A percentile compares a stretch with the other conserved stretches of the same genome.
phyloP scores from a whole-genome alignment of 129 eudicot genomes.

The Calendula officinalis region DNA sequence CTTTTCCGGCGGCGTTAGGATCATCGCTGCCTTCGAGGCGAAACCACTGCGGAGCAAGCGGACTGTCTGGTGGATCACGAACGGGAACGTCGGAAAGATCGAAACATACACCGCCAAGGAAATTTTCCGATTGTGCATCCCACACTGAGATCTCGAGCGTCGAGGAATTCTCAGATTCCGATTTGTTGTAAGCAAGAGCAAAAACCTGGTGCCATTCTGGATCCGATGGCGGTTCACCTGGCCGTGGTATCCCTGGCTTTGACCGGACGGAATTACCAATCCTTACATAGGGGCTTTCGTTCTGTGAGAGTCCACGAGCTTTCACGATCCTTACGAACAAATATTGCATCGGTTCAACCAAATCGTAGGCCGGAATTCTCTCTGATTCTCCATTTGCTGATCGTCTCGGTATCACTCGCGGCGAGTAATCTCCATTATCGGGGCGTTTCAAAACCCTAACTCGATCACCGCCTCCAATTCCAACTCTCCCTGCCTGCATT shows the following conservation, averaged over 20 bases:
- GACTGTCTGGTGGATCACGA: conserved; percentile 99
- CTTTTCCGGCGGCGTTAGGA: conserved; percentile 36
- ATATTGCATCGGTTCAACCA: conserved; percentile 94
- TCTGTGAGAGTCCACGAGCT: conserved; percentile 70
- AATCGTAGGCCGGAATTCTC: conserved; percentile 60
- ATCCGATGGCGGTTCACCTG: conserved; percentile 49
- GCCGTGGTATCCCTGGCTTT: conserved; percentile 59
- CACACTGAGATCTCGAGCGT: conserved; percentile 85
- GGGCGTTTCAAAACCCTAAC: conserved; percentile 39
- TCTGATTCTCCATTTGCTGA: conserved; percentile 41
- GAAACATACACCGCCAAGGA: conserved; percentile 94
- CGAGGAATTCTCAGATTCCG: conserved; percentile 38
- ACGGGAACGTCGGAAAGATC: conserved; percentile 93
- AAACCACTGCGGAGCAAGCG: conserved; percentile 98
- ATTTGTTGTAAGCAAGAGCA: conserved; percentile 54
- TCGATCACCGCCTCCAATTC: conserved; percentile 37
- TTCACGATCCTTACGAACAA: conserved; percentile 71
- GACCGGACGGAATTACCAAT: conserved; percentile 64
- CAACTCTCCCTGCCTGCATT: conserved; percentile 52
- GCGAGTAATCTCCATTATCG: conserved; percentile 63
- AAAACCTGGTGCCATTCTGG: conserved; percentile 95
- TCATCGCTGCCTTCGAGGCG: conserved; percentile 85
- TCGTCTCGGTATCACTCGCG: conserved; percentile 53
- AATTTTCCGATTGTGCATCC: conserved; percentile 74
- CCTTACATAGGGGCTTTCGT: conserved; percentile 62